Percentiles rank a stretch among this genome's conserved stretches.
Conservation (phyloP, 495 filamentous ascomycete species). For the Trypethelium eluteriae region DNA sequence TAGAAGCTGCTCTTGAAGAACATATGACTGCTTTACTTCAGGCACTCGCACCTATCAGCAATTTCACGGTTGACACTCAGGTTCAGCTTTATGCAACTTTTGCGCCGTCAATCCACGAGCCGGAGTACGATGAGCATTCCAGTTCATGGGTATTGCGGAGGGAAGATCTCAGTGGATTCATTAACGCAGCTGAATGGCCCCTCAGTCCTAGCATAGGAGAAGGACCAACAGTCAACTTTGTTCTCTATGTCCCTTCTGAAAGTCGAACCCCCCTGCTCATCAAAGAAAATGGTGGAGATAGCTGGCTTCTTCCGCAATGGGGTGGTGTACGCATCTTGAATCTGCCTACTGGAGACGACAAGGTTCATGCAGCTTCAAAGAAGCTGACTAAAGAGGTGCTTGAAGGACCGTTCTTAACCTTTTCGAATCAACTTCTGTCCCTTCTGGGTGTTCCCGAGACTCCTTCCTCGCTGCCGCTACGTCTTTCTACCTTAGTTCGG, state of each 20-base stretch:
- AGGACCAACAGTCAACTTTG: slow-evolving; percentile 91
- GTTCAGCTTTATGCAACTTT: slow-evolving; percentile 84
- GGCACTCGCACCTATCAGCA: slow-evolving; percentile 71
- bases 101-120: slow-evolving; percentile 60
- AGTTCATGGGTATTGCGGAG: slow-evolving; percentile 64
- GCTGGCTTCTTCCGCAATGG: slow-evolving; percentile 96
- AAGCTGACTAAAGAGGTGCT: slow-evolving; percentile 54
- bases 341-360: slow-evolving; percentile 33
- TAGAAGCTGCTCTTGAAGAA: slow-evolving; percentile 71
- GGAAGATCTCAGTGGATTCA: slow-evolving; percentile 85
- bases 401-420: slow-evolving; percentile 73
- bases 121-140: slow-evolving; percentile 46
- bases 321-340: slow-evolving; percentile 82
- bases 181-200: slow-evolving; percentile 97
- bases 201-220: slow-evolving; percentile 86
- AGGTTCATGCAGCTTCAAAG: slow-evolving; percentile 26
- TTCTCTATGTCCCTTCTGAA: slow-evolving; percentile 69
- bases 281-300: slow-evolving; percentile 64
- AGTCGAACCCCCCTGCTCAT: slow-evolving; percentile 57
- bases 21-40: slow-evolving; percentile 76
- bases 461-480: slow-evolving; percentile 70
- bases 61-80: slow-evolving; percentile 95
- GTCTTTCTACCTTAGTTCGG: slow-evolving; percentile 73
- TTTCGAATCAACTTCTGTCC: slow-evolving; percentile 84
- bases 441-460: slow-evolving; percentile 79